phyloP scores from a whole-genome alignment of 2,329 filamentous ascomycete species.

The Lecanicillium sp. region DNA sequence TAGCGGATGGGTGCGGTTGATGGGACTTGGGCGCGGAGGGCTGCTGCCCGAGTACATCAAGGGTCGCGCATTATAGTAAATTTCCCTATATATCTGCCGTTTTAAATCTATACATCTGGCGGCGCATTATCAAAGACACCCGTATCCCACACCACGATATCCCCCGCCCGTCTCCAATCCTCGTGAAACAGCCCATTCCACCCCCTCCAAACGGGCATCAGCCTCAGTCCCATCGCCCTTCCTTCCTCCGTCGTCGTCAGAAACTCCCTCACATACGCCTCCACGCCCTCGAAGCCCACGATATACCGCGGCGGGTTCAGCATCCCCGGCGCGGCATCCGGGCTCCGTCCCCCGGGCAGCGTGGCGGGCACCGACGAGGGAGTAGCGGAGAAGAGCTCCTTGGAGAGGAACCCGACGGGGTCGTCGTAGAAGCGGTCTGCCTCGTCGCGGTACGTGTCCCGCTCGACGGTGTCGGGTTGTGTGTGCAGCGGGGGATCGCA shows the following conservation, averaged over 20 bases:
- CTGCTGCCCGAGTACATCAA: too few relatives aligned
- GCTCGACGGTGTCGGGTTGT: conserved; percentile 50
- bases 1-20: background rate
- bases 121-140: conserved; percentile 23
- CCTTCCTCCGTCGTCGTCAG: conserved; percentile 34
- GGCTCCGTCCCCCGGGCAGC: background rate
- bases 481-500: conserved; percentile 82
- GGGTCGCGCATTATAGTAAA: too few relatives aligned
- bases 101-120: background rate
- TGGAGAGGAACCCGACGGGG: conserved; percentile 45
- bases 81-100: background rate
- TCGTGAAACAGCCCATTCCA: conserved; percentile 60
- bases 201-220: conserved; percentile 47
- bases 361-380: background rate
- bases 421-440: conserved; percentile 85
- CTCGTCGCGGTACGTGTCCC: conserved; percentile 73
- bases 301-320: conserved; percentile 47
- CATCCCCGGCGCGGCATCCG: conserved; percentile 13
- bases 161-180: conserved; percentile 50
- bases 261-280: conserved; percentile 39
- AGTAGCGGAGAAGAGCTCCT: conserved; percentile 40
- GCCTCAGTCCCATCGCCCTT: conserved; percentile 34
- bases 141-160: conserved; percentile 56
- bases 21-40: background rate
- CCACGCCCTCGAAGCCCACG: conserved; percentile 55